phyloP scores from a whole-genome alignment of 352 stramenopile species.

The Globisporangium recalcitrans region DNA sequence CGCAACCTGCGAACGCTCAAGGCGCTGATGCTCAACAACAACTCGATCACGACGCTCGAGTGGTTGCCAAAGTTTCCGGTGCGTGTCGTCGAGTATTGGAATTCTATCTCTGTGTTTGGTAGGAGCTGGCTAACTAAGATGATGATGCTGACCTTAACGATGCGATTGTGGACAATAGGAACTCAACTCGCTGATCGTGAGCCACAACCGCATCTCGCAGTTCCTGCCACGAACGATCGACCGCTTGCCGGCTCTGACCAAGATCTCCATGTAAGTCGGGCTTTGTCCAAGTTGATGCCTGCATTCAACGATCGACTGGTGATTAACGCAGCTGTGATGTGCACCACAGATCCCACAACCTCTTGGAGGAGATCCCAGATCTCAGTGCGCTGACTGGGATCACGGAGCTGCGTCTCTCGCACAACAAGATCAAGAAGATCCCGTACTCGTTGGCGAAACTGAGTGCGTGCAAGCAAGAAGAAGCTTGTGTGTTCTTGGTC shows the following conservation, averaged over 20 bases:
- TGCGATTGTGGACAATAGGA: conserved; percentile 24
- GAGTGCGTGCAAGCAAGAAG: too few species aligned
- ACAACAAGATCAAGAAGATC: conserved; percentile 77
- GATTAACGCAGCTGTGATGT: neutral
- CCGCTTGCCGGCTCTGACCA: conserved; percentile 65
- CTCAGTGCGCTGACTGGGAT: conserved; percentile 57
- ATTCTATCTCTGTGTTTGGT: too few species aligned
- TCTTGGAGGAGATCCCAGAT: conserved; percentile 68
- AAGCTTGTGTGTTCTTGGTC: too few species aligned
- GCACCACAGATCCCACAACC: conserved; percentile 61
- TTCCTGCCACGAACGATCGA: conserved; percentile 57
- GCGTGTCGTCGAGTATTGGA: neutral
- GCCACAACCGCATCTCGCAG: conserved; percentile 75
- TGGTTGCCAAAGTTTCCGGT: conserved; percentile 73
- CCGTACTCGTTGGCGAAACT: conserved; percentile 53
- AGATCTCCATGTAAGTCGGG: conserved; percentile 76
- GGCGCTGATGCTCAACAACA: conserved; percentile 82
- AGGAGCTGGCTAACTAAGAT: too few species aligned
- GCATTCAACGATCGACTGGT: neutral
- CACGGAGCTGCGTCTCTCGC: conserved; percentile 74
- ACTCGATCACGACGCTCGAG: conserved; percentile 75
- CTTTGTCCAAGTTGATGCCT: neutral
- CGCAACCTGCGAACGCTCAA: conserved; percentile 67
- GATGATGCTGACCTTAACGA: neutral
- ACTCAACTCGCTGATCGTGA: conserved; percentile 83